Conservation (phyloP, 371 early-diverging fungal genomes). For the Mucor circinelloides region DNA sequence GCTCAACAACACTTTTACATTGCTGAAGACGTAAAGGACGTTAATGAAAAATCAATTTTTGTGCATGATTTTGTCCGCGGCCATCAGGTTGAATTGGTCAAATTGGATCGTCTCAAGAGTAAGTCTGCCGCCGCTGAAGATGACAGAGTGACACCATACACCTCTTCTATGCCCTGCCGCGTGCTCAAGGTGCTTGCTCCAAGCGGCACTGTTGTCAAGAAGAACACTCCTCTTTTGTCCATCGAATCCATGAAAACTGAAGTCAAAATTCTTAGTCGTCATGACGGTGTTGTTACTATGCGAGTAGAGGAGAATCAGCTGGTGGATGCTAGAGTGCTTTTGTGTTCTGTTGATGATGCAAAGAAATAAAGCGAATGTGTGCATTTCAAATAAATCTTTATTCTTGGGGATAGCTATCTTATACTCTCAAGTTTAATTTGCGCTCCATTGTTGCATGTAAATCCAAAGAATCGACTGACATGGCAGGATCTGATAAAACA, state of each 20-base stretch:
- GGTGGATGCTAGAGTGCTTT: conserved; percentile 67
- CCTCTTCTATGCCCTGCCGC: conserved; percentile 77
- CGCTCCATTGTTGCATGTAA: conserved; percentile 71
- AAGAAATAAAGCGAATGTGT: conserved; percentile 15
- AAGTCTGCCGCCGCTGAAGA: conserved; percentile 43
- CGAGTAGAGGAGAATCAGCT: conserved; percentile 67
- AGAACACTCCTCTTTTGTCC: conserved; percentile 65
- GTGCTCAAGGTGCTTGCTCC: conserved; percentile 62
- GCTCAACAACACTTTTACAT: conserved; percentile 58
- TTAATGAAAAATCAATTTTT: conserved; percentile 51
- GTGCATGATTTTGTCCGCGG: conserved; percentile 61
- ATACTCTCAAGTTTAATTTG: conserved; percentile 45
- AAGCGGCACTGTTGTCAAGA: conserved; percentile 58
- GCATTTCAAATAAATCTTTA: not conserved
- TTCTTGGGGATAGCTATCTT: conserved; percentile 1
- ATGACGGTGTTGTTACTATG: conserved; percentile 63
- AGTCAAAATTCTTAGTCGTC: conserved; percentile 63
- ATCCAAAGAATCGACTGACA: conserved; percentile 67
- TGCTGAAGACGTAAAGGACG: conserved; percentile 47
- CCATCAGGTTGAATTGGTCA: conserved; percentile 50
- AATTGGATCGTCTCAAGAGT: conserved; percentile 54
- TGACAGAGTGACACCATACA: conserved; percentile 66
- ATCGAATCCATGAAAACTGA: conserved; percentile 84
- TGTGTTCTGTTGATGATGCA: conserved; percentile 59
- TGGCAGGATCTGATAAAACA: conserved; percentile 50